Evolutionary conservation across 169 alveolate genomes (phyloP).

Genomic region (Plasmodium knowlesi): DNA sequence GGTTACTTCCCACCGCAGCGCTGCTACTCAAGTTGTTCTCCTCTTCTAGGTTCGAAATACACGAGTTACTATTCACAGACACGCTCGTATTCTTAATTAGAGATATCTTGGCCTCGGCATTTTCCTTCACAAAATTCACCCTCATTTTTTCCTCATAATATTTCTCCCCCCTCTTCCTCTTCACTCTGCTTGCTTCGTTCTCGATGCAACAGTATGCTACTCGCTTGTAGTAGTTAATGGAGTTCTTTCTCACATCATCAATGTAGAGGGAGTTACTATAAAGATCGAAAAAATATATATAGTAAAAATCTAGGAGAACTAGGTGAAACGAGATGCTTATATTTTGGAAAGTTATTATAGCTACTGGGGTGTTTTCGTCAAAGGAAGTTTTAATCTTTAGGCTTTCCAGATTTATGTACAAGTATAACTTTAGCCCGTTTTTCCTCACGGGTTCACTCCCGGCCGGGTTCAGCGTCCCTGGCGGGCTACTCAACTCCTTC

Average conservation of each 20-base stretch:
- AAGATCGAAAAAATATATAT: conserved; percentile 60
- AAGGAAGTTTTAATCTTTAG: conserved; percentile 64
- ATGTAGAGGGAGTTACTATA: conserved; percentile 68
- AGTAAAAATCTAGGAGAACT: conserved; percentile 66
- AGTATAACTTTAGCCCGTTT: conserved; percentile 33
- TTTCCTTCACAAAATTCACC: background rate
- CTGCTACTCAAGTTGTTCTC: background rate
- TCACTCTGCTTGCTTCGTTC: conserved; percentile 17
- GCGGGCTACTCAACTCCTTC: background rate
- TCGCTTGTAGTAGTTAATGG: conserved; percentile 63
- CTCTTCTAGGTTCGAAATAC: background rate
- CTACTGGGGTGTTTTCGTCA: conserved; percentile 59
- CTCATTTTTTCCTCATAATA: background rate
- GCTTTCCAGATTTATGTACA: conserved; percentile 70
- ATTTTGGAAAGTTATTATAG: conserved; percentile 51
- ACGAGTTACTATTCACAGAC: background rate
- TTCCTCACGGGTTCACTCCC: conserved; percentile 13
- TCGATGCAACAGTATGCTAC: conserved; percentile 76
- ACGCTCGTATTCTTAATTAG: background rate
- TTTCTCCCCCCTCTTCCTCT: background rate
- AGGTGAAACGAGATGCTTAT: conserved; percentile 68
- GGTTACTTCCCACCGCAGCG: background rate
- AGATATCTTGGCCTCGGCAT: background rate
- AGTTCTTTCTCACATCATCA: conserved; percentile 65
- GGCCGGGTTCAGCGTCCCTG: background rate